Base-by-base conservation (phyloP, 176 grass and related monocot species). In the Raddia guianensis region DNA sequence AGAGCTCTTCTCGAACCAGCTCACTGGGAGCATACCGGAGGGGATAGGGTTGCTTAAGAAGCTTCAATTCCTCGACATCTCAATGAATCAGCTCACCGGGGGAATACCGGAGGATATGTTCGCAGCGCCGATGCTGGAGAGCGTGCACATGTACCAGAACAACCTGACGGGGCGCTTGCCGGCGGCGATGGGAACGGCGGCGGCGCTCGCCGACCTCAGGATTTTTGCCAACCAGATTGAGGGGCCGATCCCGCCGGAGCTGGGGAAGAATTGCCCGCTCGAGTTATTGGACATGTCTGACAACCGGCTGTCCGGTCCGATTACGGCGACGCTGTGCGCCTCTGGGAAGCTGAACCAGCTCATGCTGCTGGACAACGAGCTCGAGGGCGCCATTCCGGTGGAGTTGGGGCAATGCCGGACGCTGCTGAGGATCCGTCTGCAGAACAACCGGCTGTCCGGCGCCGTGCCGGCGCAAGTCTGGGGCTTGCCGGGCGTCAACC, bases 141-240 rank as follows among this genome's bases (percentile, higher is more conserved):
- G 72, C 48, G 12, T 95, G 37, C 90, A 95, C 71, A 9, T 99
- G 27, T 95, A 82, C 82, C 76, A 87, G 69, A 99, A 99, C 81
- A 66, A 88, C 5, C 79, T 99, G 52, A 68, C 75, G 0, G 96
- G 93, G 1, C 75, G 5, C 0, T 71, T 99, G 47, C 96, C 96
- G 8, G 34, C 9, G 12, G 75, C 79, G 52, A 40, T 93, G 43
- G 82, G 53, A 67, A 51, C 14, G 44, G 83, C 86, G 14, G 51
- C 62, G n/a, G 81, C 74, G 5, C 89, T 99, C 9, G 19, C 64
- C 12, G 93, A 95, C 20, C 84, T 99, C 13, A 73, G 84, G 82
- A 52, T 99, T 12, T 99, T 95, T 76, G 3, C 18, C 0, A 99
- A 99, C 79, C 84, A 66, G 53, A 58, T 99, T 18, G 77, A 75